Evolutionary conservation across 345 rosid species (phyloP), one percentile per base, ranked within the genome.

Genomic region (Hibiscus mutabilis): DNA sequence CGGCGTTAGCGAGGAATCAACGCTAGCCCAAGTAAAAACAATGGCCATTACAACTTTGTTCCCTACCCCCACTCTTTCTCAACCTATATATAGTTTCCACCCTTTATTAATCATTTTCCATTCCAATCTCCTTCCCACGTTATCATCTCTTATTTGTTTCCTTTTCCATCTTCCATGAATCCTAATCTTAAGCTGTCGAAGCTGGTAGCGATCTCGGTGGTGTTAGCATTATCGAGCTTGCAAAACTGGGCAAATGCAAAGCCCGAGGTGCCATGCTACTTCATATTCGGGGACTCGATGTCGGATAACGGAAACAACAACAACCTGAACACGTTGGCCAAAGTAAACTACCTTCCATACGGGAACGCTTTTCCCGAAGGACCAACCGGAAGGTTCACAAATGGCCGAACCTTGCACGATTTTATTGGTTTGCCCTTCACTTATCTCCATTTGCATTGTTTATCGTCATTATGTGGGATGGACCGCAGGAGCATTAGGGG

Each of bases 221-320:
- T 64, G 31, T 21, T 40, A 2, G n/a, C 18, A 6, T 1, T 37
- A 6, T 31, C 8, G 0, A 61, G 4, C 24, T 21, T 42, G 66
- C 24, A 3, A 18, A 19, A 18, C n/a, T 10, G 51, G 68, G 68
- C 12, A 5, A 64, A 64, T 21, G 16, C 63, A 64, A 72, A 60
- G 21, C 84, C 76, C 16, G 71, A 79, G 68, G 82, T 61, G 0
- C 82, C 84, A n/a, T 86, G 91, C 73, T 86, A 77, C 82, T 89
- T 84, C 68, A 81, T 89, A 64, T 87, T 89, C 10, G 94, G 94
- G 57, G 94, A 84, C 58, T 89, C 94, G 0, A 70, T 83, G 62
- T 81, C 80, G 2, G 95, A 89, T 64, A 83, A 77, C 35, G 95
- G 95, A 46, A 89, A 89, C 69, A 89, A 89, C 69, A 89, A 89